phyloP scores from a whole-genome alignment of 2,329 filamentous ascomycete genomes.

The Mycocentrospora acerina region DNA sequence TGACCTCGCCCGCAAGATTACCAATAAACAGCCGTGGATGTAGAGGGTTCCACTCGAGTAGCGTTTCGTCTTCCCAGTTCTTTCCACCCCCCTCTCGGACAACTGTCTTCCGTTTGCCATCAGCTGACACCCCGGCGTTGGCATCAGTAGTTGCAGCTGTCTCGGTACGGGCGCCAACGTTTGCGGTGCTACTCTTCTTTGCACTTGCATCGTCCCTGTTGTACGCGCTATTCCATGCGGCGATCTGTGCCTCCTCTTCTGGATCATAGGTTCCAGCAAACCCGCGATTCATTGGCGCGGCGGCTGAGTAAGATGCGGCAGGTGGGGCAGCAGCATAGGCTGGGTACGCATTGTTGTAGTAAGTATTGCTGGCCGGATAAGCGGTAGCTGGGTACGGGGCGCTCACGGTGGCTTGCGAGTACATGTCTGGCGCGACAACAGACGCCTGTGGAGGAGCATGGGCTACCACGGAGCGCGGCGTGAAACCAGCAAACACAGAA shows the following conservation, averaged over 20 bases:
- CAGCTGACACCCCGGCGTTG: constrained; percentile 50
- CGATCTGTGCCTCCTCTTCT: constrained; percentile 87
- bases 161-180: constrained; percentile 38
- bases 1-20: constrained; percentile 95
- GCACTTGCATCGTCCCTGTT: constrained; percentile 59
- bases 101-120: constrained; percentile 79
- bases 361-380: constrained; percentile 49
- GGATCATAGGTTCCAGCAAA: constrained; percentile 58
- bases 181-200: constrained; percentile 48
- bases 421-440: constrained; percentile 37
- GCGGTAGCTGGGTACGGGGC: constrained; percentile 42
- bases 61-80: constrained; percentile 83
- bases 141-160: constrained; percentile 44
- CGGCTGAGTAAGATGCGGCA: constrained; percentile 21
- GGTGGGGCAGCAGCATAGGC: constrained; percentile 54
- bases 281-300: constrained; percentile 31
- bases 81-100: constrained; percentile 86
- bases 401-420: constrained; percentile 46
- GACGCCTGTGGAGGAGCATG: constrained; percentile 39
- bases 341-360: constrained; percentile 71
- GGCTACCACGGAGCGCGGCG: constrained; percentile 57
- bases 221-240: constrained; percentile 93
- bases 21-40: constrained; percentile 96
- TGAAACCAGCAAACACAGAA: constrained; percentile 57
- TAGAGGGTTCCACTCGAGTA: constrained; percentile 93